phyloP scores from a whole-genome alignment of 441 rosid species.

The Pelargonium myrrhifolium region DNA sequence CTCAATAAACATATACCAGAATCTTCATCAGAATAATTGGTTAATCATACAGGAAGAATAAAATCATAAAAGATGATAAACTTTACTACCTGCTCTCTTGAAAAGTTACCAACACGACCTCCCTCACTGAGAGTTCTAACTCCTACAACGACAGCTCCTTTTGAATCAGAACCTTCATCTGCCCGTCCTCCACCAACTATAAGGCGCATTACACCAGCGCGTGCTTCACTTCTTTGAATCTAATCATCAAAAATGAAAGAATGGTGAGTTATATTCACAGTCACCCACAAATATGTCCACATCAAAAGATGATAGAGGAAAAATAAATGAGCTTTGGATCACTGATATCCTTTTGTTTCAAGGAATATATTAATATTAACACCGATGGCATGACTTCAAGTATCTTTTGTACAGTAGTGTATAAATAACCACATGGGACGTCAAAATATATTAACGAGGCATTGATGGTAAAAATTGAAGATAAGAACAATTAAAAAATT shows the following conservation, averaged over 20 bases:
- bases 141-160: constrained; percentile 95
- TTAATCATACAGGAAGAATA: not conserved
- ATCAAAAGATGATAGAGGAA: constrained; percentile 4
- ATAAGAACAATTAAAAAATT: too few relatives aligned
- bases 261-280: constrained; percentile 13
- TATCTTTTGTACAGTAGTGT: too few relatives aligned
- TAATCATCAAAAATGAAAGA: constrained; percentile 21
- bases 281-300: constrained; percentile 7
- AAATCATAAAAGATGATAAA: constrained; percentile 9
- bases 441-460: too few relatives aligned
- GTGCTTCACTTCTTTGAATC: constrained; percentile 78
- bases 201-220: constrained; percentile 97
- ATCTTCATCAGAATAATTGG: not conserved
- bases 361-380: constrained; percentile 11
- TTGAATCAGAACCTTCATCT: constrained; percentile 68
- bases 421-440: too few relatives aligned
- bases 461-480: too few relatives aligned
- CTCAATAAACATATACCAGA: not conserved
- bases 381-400: too few relatives aligned
- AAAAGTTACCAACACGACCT: constrained; percentile 95
- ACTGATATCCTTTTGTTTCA: constrained; percentile 11
- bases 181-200: constrained; percentile 99
- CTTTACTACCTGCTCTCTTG: constrained; percentile 84
- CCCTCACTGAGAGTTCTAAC: constrained; percentile 99
- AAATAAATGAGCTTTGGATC: not conserved